Percentiles rank a stretch among this genome's conserved stretches.
Evolutionary conservation across 192 early-diverging fungal genomes (phyloP).

Genomic region (Linnemannia zychae): DNA sequence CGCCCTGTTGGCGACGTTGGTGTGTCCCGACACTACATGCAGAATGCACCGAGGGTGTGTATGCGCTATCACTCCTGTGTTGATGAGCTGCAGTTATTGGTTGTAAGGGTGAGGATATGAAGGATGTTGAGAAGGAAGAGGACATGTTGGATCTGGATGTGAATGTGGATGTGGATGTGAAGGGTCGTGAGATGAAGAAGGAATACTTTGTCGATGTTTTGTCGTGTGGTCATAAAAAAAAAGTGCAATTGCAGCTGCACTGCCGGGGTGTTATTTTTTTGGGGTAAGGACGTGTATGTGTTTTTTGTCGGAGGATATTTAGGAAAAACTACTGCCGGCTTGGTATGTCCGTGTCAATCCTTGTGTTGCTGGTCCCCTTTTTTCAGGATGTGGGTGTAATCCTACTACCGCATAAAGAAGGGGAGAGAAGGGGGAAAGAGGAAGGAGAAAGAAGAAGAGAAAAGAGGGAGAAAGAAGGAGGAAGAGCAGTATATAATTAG

Average conservation of each 20-base stretch:
- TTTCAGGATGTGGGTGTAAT: neutral
- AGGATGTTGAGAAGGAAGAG: neutral
- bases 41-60: neutral
- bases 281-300: too few species aligned
- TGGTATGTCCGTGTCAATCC: neutral
- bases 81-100: neutral
- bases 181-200: neutral
- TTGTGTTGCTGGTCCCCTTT: neutral
- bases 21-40: neutral
- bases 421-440: neutral
- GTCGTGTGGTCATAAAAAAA: neutral
- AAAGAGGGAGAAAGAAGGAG: slow-evolving; percentile 1
- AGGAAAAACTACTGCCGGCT: neutral
- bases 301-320: neutral
- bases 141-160: neutral
- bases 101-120: neutral
- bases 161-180: neutral
- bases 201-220: neutral
- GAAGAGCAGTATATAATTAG: neutral
- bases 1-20: neutral
- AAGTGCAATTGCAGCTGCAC: too few species aligned
- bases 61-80: neutral
- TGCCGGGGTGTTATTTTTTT: too few species aligned
- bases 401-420: neutral
- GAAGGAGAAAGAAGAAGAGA: neutral